A percentile compares a stretch with the other conserved stretches of the same genome.
phyloP scores from a whole-genome alignment of 352 stramenopile species.

The Phytophthora foliorum region DNA sequence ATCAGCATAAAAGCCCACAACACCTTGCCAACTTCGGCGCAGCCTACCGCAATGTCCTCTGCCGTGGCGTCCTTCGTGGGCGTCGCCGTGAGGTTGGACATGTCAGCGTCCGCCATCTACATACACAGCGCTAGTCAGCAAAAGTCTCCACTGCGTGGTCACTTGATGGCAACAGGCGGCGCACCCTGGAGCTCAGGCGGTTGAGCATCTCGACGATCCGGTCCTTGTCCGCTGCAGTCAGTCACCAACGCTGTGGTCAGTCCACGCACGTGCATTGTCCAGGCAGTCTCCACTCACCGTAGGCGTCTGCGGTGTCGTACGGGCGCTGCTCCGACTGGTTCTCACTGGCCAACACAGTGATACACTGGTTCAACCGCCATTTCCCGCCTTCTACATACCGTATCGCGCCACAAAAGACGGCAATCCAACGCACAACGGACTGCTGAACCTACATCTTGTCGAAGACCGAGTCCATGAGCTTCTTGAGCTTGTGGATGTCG shows the following conservation, averaged over 20 bases:
- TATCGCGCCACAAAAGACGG: neutral
- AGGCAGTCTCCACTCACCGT: constrained; percentile 48
- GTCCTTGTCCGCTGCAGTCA: constrained; percentile 79
- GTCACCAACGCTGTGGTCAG: constrained; percentile 1
- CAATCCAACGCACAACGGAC: neutral
- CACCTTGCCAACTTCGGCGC: neutral
- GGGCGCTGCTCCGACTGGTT: constrained; percentile 63
- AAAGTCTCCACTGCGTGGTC: neutral
- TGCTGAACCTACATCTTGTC: constrained; percentile 75
- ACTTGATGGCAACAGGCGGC: constrained; percentile 4
- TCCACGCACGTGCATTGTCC: neutral
- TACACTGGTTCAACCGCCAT: constrained; percentile 7
- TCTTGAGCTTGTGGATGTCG: constrained; percentile 93
- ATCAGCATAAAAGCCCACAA: constrained; percentile 1
- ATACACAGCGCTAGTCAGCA: neutral
- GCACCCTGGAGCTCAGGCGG: constrained; percentile 81
- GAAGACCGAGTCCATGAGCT: constrained; percentile 91
- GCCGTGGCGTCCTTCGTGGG: constrained; percentile 81
- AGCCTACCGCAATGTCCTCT: constrained; percentile 73
- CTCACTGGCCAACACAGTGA: constrained; percentile 42
- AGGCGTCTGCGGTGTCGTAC: constrained; percentile 83
- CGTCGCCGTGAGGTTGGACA: constrained; percentile 87
- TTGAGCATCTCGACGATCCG: constrained; percentile 92
- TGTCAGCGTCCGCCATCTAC: constrained; percentile 88
- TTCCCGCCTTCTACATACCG: neutral